Conservation (phyloP, 2,329 filamentous ascomycete species). For the Claviceps paspali region DNA sequence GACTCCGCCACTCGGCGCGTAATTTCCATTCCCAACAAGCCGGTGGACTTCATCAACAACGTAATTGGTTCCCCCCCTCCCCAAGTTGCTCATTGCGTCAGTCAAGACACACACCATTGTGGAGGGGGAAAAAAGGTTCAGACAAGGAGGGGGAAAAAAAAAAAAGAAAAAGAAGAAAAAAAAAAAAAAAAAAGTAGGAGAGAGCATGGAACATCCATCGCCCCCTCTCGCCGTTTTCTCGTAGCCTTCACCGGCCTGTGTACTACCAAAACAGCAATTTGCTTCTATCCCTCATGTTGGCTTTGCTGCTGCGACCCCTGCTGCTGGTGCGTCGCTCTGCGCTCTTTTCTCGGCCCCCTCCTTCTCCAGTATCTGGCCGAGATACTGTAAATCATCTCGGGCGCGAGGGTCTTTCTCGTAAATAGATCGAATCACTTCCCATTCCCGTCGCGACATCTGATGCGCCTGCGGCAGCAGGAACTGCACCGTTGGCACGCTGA, state of each 20-base stretch:
- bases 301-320: no score
- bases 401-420: slow-evolving; percentile 51
- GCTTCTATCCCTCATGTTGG: not conserved
- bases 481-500: slow-evolving; percentile 48
- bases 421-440: slow-evolving; percentile 57
- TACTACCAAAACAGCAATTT: not conserved
- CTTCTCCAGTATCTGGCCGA: slow-evolving; percentile 40
- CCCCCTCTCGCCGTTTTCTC: no score
- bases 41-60: no score
- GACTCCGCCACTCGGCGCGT: not conserved
- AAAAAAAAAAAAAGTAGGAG: not conserved
- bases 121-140: no score
- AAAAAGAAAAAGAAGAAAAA: no score
- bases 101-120: no score
- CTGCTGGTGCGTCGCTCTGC: slow-evolving; percentile 3
- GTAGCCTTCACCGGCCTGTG: no score
- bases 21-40: no score
- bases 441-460: slow-evolving; percentile 54
- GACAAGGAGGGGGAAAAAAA: no score
- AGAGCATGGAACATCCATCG: no score
- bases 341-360: slow-evolving; percentile 18
- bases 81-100: no score
- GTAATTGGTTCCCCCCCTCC: no score
- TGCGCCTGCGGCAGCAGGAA: slow-evolving; percentile 56
- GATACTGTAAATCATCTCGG: slow-evolving; percentile 42